phyloP scores from a whole-genome alignment of 1,139 yeast species.

The Geotrichum reessii region DNA sequence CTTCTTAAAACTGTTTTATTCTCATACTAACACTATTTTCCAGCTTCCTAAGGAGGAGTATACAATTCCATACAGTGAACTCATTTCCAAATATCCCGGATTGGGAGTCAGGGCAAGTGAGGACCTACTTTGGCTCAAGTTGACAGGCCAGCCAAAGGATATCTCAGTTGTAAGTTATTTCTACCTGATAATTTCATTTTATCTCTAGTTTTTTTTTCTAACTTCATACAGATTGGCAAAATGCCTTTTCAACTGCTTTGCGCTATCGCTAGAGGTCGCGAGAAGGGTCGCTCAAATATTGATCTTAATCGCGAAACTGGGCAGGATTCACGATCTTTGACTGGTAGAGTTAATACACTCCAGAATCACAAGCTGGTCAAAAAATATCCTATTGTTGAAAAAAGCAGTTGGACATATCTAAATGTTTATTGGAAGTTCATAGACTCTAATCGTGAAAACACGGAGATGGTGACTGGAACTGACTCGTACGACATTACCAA shows the following conservation, averaged over 20 bases:
- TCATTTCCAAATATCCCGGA: constrained; percentile 22
- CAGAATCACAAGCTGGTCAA: constrained; percentile 34
- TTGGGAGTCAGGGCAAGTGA: constrained; percentile 33
- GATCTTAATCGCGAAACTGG: constrained; percentile 36
- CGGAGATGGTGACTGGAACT: constrained; percentile 4
- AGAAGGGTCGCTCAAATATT: constrained; percentile 35
- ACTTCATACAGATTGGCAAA: constrained; percentile 29
- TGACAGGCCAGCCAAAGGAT: constrained; percentile 34
- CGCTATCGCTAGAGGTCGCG: constrained; percentile 35
- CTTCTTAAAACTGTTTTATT: too few species aligned
- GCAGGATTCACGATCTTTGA: constrained; percentile 40
- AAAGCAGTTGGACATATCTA: constrained; percentile 33
- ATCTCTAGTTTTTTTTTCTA: neutral
- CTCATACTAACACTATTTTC: neutral
- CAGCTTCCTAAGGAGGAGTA: constrained; percentile 19
- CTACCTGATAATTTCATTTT: neutral
- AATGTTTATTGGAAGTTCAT: constrained; percentile 32
- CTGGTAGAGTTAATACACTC: constrained; percentile 34
- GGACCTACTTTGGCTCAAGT: constrained; percentile 35
- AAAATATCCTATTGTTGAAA: constrained; percentile 33
- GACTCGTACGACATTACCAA: constrained; percentile 35
- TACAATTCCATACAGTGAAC: constrained; percentile 17
- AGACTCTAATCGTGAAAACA: constrained; percentile 20
- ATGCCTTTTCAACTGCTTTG: constrained; percentile 36
- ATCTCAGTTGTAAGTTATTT: constrained; percentile 10